Conservation (phyloP, 805 yeast species). For the Schwanniomyces yamadae region DNA sequence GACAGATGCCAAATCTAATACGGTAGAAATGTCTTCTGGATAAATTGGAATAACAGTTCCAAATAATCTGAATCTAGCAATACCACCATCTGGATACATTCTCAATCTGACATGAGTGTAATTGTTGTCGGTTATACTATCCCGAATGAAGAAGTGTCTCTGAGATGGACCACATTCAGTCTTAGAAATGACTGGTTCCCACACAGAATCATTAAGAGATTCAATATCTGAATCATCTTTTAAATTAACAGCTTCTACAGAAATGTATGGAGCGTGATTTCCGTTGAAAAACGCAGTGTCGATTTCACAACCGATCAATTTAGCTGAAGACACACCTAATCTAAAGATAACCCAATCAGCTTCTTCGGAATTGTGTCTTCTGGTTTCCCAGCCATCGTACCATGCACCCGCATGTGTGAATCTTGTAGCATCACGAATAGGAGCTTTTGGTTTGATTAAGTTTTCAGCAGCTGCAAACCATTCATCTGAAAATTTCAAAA, state of each 20-base stretch:
- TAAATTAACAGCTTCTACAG: slow-evolving; percentile 68
- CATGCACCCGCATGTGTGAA: slow-evolving; percentile 89
- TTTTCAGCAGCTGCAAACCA: slow-evolving; percentile 95
- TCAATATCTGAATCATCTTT: slow-evolving; percentile 32
- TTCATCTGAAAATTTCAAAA: slow-evolving; percentile 74
- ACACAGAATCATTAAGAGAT: slow-evolving; percentile 35
- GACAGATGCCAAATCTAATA: slow-evolving; percentile 77
- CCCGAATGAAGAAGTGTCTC: slow-evolving; percentile 76
- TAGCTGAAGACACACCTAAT: slow-evolving; percentile 82
- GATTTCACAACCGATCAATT: slow-evolving; percentile 77
- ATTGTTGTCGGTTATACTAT: slow-evolving; percentile 51
- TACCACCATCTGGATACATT: slow-evolving; percentile 98
- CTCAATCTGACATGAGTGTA: slow-evolving; percentile 80
- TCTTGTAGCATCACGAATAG: slow-evolving; percentile 76
- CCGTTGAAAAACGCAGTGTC: slow-evolving; percentile 96
- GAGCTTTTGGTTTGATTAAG: slow-evolving; percentile 75
- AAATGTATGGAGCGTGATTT: slow-evolving; percentile 87
- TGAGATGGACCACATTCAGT: slow-evolving; percentile 87
- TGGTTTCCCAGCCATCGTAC: slow-evolving; percentile 99
- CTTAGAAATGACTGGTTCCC: slow-evolving; percentile 72
- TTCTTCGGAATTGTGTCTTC: slow-evolving; percentile 83
- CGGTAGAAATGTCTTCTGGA: slow-evolving; percentile 45
- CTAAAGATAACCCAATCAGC: slow-evolving; percentile 86
- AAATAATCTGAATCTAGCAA: slow-evolving; percentile 88
- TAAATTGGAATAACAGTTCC: slow-evolving; percentile 79